Base-by-base conservation (phyloP, 1,284 basidiomycete species). In the Pseudozyma hubeiensis region DNA sequence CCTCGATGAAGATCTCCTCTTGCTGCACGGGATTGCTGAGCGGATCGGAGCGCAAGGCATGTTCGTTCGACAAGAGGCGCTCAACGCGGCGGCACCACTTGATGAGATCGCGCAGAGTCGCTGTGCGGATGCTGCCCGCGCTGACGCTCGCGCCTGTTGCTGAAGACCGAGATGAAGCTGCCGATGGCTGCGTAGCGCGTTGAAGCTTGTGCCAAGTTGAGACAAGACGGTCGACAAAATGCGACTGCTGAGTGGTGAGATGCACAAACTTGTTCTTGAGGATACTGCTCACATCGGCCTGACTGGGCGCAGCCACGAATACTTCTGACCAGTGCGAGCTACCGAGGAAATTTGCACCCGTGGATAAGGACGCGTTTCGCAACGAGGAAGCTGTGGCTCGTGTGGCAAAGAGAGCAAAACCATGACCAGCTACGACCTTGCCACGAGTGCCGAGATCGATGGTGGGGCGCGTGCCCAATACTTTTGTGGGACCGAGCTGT, bases 1-100 rank as follows among this genome's bases (percentile, higher is more conserved):
- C 93, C 82, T 97, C 93, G 45, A 95, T 87, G 78, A 92, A 94
- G 29, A 97, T 90, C 60, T 96, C 93, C 82, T 99, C 96, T 59
- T 95, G 90, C 10, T 94, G 83, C 0, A 89, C 86, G 5, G 91
- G 90, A 82, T 94, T 93, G n/a, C 90, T 87, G 50, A 83, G 64
- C 17, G 79, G 63, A 53, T 73, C 63, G 14, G 53, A 43, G 44
- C 60, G 56, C 47, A 44, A 44, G 5, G 53, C 44, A 35, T 58
- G 56, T 24, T 68, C 53, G n/a, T 31, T 16, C 10, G 64, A 63
- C 40, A 84, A 58, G 9, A 92, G 84, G 11, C 86, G 85, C 52
- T 91, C 88, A 5, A 96, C 87, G 40, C 96, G 89, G 0, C 86
- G 87, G 82, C 93, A 95, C 86, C 93, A 93, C 81, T 92, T 95